A percentile compares a stretch with the other conserved stretches of the same genome.
Evolutionary conservation across 805 yeast genomes (phyloP).

Genomic region (Candida alai): DNA sequence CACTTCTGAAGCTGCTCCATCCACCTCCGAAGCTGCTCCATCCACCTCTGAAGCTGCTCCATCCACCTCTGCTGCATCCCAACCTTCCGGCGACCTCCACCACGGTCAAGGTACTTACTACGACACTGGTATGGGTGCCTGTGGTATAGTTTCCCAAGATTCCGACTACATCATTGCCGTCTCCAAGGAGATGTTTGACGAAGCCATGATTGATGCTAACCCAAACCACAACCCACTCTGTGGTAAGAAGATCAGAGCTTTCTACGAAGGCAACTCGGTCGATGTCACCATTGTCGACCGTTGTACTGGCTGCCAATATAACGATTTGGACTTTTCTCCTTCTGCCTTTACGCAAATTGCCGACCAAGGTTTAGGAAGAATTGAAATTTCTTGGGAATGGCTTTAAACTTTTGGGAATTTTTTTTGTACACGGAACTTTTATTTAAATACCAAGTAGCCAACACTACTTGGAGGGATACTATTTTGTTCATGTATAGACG

Average conservation of each 20-base stretch:
- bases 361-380: constrained; percentile 48
- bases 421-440: not conserved
- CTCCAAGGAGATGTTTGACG: constrained; percentile 39
- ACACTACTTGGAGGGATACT: constrained; percentile 1
- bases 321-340: constrained; percentile 60
- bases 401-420: constrained; percentile 8
- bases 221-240: constrained; percentile 48
- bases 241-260: constrained; percentile 48
- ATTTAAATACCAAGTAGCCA: not conserved
- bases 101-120: constrained; percentile 50
- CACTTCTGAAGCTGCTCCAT: constrained; percentile 12
- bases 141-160: constrained; percentile 46
- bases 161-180: constrained; percentile 53
- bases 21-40: constrained; percentile 9
- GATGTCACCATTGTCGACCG: constrained; percentile 55
- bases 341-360: constrained; percentile 53
- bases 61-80: constrained; percentile 14
- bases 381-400: constrained; percentile 52
- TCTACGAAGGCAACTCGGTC: constrained; percentile 47
- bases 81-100: constrained; percentile 12
- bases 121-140: constrained; percentile 48
- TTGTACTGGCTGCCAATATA: constrained; percentile 50
- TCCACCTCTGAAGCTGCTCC: constrained; percentile 12
- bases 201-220: constrained; percentile 27
- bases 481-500: constrained; percentile 1